Percentiles rank a stretch among this genome's conserved stretches.
Evolutionary conservation across 768 basidiomycete genomes (phyloP).

Genomic region (Lentinula raphanica): DNA sequence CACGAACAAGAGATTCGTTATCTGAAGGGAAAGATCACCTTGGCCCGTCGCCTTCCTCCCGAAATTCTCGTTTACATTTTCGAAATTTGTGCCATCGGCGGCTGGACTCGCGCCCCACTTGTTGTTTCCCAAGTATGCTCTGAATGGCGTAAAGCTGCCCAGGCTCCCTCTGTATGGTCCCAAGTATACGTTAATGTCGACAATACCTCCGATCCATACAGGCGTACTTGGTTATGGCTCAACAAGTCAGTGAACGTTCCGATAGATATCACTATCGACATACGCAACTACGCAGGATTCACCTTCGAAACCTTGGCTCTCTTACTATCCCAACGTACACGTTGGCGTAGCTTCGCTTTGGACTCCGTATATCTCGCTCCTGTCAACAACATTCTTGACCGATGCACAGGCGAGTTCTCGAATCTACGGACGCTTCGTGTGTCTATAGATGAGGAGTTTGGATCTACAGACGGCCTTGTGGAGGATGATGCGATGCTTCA

Average conservation of each 20-base stretch:
- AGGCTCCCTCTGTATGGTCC: constrained; percentile 51
- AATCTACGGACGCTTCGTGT: constrained; percentile 28
- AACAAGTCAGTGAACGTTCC: constrained; percentile 36
- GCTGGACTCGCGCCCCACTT: constrained; percentile 52
- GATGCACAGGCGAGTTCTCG: constrained; percentile 30
- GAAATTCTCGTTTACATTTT: constrained; percentile 54
- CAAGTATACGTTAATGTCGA: constrained; percentile 48
- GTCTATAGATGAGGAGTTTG: constrained; percentile 27
- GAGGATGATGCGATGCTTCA: constrained; percentile 14
- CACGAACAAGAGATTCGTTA: constrained; percentile 39
- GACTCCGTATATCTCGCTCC: constrained; percentile 31
- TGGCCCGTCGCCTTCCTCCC: constrained; percentile 50
- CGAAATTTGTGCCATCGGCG: constrained; percentile 41
- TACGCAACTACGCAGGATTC: constrained; percentile 23
- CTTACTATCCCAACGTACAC: constrained; percentile 31
- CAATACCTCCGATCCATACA: constrained; percentile 32
- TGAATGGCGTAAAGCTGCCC: constrained; percentile 51
- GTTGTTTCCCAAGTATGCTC: constrained; percentile 55
- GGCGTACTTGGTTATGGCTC: constrained; percentile 47
- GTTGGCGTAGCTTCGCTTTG: constrained; percentile 43
- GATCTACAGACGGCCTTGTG: constrained; percentile 12
- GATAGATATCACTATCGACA: constrained; percentile 41
- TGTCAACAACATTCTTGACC: constrained; percentile 32
- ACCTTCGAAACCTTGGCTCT: constrained; percentile 33
- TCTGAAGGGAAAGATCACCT: constrained; percentile 43